Percentiles rank a stretch among this genome's conserved stretches.
phyloP scores from a whole-genome alignment of 2,329 filamentous ascomycete genomes.

The Cytospora leucostoma region DNA sequence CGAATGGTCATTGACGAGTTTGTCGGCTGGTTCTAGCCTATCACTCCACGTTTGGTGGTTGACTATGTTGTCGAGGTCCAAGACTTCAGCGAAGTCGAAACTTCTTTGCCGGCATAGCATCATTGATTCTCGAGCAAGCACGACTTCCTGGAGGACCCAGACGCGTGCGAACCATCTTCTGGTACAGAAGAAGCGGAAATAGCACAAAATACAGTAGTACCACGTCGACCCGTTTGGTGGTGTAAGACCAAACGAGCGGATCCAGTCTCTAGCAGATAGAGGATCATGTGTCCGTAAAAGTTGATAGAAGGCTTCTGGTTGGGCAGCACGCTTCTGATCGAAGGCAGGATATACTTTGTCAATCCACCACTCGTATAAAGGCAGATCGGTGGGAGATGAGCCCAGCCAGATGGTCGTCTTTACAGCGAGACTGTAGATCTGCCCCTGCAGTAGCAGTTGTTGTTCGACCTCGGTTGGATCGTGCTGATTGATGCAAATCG shows the following conservation, averaged over 20 bases:
- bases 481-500: neutral
- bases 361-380: neutral
- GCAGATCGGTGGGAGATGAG: neutral
- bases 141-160: neutral
- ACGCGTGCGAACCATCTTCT: neutral
- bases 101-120: neutral
- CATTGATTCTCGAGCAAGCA: neutral
- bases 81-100: neutral
- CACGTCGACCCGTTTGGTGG: neutral
- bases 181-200: neutral
- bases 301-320: neutral
- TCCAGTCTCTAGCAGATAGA: neutral
- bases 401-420: slow-evolving; percentile 4
- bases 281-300: neutral
- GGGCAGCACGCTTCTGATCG: neutral
- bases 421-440: neutral
- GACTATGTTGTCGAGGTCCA: neutral
- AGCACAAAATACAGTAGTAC: neutral
- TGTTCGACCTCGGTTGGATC: neutral
- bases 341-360: neutral
- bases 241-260: neutral
- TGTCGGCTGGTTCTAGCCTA: neutral
- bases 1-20: neutral
- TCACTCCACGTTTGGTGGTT: neutral
- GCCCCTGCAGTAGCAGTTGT: neutral